phyloP scores from a whole-genome alignment of 306 rosid species.

The Vigna unguiculata region DNA sequence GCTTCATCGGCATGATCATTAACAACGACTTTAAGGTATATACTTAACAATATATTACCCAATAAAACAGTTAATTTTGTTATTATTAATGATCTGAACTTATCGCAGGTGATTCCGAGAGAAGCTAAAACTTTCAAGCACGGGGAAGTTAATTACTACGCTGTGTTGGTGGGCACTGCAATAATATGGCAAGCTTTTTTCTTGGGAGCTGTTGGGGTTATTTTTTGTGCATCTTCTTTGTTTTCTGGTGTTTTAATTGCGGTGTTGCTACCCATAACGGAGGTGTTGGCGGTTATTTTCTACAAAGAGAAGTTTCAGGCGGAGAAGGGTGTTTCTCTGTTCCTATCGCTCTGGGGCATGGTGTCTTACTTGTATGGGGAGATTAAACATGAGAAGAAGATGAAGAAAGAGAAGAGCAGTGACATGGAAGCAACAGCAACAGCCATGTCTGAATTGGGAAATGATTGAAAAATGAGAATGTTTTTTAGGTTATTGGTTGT shows the following conservation, averaged over 20 bases:
- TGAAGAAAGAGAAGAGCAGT: neutral
- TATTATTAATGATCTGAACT: neutral
- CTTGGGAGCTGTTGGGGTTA: constrained; percentile 75
- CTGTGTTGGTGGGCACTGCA: constrained; percentile 55
- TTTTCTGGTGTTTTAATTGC: constrained; percentile 70
- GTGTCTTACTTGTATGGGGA: constrained; percentile 80
- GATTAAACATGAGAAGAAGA: constrained; percentile 48
- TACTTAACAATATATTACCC: neutral
- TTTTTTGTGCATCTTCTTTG: constrained; percentile 73
- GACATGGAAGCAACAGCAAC: constrained; percentile 27
- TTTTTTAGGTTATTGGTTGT: no score
- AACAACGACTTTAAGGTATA: constrained; percentile 87
- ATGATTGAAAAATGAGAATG: no score
- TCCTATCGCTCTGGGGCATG: constrained; percentile 75
- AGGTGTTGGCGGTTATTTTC: constrained; percentile 69
- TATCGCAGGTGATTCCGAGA: constrained; percentile 65
- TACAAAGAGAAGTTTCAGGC: constrained; percentile 66
- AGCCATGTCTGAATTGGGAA: neutral
- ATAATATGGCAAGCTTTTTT: constrained; percentile 77
- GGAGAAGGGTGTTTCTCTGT: constrained; percentile 68
- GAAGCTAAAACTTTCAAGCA: constrained; percentile 66
- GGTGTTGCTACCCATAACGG: constrained; percentile 59
- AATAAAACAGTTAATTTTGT: neutral
- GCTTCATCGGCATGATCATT: constrained; percentile 69
- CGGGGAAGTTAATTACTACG: constrained; percentile 62